Base-by-base conservation (phyloP, 2,329 filamentous ascomycete genomes). In the Acrocalymma vagum region DNA sequence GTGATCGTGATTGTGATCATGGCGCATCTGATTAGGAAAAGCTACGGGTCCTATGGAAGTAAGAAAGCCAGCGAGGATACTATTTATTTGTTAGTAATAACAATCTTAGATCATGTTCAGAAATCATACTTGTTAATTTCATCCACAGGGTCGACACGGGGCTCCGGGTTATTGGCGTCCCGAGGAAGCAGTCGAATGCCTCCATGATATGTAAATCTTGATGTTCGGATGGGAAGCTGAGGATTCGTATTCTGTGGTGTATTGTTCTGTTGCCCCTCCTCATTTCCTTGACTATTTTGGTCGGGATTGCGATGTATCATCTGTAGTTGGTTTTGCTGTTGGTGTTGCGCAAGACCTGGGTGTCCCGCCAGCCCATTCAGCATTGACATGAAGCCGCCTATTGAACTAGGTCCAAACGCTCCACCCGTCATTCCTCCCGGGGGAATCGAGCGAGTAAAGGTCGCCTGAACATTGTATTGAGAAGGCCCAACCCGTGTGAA, bases 91-190 rank as follows among this genome's bases (percentile, higher is more conserved):
- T 66, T 43, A 66, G 58, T 41, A 40, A n/a, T n/a, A n/a, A n/a
- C n/a, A n/a, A n/a, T n/a, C n/a, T n/a, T 6, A 5, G 5, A 11
- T 26, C 22, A 15, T 18, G 6, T 9, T 13, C 32, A 26, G 22
- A 27, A 11, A 16, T 29, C 7, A 53, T 73, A 79, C 75, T 75
- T 73, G 50, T 70, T 58, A 37, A 83, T 51, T 42, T 75, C 76
- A 38, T 74, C 72, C 15, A 77, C 64, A 7, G 75, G 76, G 38
- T 72, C 68, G n/a, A 67, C 58, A 38, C 66, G 71, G 11, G 74
- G 70, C 49, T 79, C 79, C 25, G 79, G 72, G 18, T 67, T 67
- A 53, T 80, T 73, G 17, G 76, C 71, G 58, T 82, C 73, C 48
- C 79, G 75, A 22, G 81, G 80, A 36, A 65, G 67, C 28, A 81